phyloP scores from a whole-genome alignment of 495 filamentous ascomycete genomes.

The Oleoguttula mirabilis region DNA sequence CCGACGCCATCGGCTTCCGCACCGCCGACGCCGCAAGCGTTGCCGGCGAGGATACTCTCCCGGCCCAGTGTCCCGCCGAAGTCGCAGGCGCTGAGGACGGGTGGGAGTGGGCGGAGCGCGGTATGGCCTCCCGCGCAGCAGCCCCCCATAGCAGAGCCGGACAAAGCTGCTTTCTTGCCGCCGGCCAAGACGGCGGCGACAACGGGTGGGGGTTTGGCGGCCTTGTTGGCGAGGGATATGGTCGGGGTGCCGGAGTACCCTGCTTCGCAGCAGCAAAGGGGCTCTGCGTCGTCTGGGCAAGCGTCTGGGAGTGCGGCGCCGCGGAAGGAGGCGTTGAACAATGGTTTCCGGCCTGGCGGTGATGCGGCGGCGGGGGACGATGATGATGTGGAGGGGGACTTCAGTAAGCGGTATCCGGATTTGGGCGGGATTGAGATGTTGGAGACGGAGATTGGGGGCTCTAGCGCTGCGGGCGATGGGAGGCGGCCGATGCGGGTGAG shows the following conservation, averaged over 20 bases:
- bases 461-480: background rate
- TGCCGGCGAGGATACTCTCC: constrained; percentile 1
- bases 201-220: constrained; percentile 8
- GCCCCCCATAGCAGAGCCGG: constrained; percentile 8
- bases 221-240: constrained; percentile 18
- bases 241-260: constrained; percentile 21
- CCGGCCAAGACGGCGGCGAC: constrained; percentile 7
- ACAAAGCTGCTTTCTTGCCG: too few species aligned
- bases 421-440: constrained; percentile 75
- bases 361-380: constrained; percentile 9
- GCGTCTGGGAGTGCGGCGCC: background rate
- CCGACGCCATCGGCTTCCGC: constrained; percentile 11
- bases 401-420: constrained; percentile 71
- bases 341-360: too few species aligned
- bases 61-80: constrained; percentile 47
- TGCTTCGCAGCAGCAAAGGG: too few species aligned
- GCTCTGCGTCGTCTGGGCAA: too few species aligned
- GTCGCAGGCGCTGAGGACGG: constrained; percentile 45
- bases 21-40: constrained; percentile 6
- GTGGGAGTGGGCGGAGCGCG: constrained; percentile 13
- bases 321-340: too few species aligned
- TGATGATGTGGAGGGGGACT: constrained; percentile 61
- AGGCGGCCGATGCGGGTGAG: constrained; percentile 1
- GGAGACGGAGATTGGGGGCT: constrained; percentile 45
- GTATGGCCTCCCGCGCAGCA: constrained; percentile 16